These are phyloP conservation scores for Pseudogymnoascus sp. DNA, from an alignment of 2,329 filamentous ascomycete species.

Conservation along the genomic window DNA sequence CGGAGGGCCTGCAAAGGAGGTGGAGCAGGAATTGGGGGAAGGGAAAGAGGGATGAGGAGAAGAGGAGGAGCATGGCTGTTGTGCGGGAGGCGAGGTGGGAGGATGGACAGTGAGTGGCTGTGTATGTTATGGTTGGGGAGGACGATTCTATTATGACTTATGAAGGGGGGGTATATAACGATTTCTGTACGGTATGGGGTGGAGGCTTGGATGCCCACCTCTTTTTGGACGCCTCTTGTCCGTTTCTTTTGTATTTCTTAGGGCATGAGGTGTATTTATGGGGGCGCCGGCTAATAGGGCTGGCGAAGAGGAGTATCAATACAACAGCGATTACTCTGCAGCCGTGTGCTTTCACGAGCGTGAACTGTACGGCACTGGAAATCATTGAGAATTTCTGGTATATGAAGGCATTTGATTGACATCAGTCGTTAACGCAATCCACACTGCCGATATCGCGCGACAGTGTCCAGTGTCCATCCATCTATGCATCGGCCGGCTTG, in stretches of 20 bases:
- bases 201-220: background rate
- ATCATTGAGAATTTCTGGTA: background rate
- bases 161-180: background rate
- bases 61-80: constrained; percentile 9
- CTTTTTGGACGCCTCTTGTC: background rate
- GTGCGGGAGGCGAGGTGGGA: constrained; percentile 4
- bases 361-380: background rate
- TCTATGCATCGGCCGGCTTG: constrained; percentile 26
- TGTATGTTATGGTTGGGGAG: background rate
- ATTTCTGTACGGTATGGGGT: background rate
- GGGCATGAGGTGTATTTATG: background rate
- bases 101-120: background rate
- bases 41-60: background rate
- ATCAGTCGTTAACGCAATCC: background rate
- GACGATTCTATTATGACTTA: background rate
- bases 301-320: constrained; percentile 6
- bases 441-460: background rate
- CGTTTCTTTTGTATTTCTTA: constrained; percentile 7
- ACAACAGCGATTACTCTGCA: background rate
- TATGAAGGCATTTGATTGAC: constrained; percentile 1
- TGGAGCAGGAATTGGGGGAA: constrained; percentile 5
- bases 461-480: background rate
- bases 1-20: background rate
- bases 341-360: background rate
- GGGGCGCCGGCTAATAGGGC: background rate